Percentiles rank a stretch among this genome's conserved stretches.
Conservation (phyloP, 2,329 filamentous ascomycete species). For the Diplodia scrobiculata region DNA sequence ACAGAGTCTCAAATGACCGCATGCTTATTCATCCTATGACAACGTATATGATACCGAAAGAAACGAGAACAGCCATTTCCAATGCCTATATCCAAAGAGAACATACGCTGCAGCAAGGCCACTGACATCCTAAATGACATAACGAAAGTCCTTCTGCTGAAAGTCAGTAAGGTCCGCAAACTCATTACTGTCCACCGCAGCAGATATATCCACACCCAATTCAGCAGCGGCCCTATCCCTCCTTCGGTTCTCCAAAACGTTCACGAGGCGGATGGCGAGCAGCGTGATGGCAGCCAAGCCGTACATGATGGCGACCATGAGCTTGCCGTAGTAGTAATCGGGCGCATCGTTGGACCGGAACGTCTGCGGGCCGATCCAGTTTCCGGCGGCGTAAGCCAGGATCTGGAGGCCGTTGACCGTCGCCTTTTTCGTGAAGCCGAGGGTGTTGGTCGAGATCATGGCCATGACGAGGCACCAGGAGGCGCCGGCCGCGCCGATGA, state of each 20-base stretch:
- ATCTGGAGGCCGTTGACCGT: conserved; percentile 3
- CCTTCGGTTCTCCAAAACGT: neutral
- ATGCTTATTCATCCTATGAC: no score
- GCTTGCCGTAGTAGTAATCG: conserved; percentile 44
- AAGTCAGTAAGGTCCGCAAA: neutral
- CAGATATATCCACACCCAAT: neutral
- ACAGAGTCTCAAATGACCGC: no score
- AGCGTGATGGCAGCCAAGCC: neutral
- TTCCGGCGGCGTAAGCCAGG: conserved; percentile 38
- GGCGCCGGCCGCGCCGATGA: conserved; percentile 5
- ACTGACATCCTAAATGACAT: neutral
- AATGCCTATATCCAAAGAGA: no score
- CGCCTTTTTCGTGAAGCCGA: conserved; percentile 6
- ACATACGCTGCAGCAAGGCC: no score
- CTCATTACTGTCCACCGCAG: neutral
- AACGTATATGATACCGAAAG: no score
- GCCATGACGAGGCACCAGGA: conserved; percentile 17
- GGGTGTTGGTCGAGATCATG: conserved; percentile 15
- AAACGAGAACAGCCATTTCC: no score
- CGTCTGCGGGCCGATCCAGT: conserved; percentile 49
- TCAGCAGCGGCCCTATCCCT: neutral
- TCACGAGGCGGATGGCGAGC: neutral
- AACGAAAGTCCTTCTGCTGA: neutral
- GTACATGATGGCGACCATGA: neutral
- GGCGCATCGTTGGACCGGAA: conserved; percentile 48